These are phyloP conservation scores for Yarrowia sp. DNA, from an alignment of 805 yeast species.

Conservation along the genomic window DNA sequence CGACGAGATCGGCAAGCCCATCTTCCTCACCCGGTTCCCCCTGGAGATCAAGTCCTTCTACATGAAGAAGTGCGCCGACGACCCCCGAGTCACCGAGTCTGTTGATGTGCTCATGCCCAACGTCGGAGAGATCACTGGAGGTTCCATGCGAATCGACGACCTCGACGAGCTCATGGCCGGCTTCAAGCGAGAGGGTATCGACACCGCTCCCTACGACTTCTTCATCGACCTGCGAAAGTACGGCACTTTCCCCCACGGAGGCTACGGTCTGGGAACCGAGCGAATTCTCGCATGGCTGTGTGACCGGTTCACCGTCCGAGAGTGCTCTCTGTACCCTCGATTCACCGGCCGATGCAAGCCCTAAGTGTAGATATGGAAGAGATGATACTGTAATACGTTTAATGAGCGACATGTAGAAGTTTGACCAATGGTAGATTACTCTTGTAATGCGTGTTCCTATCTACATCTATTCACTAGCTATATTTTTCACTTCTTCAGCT, in stretches of 20 bases:
- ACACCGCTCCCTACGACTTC: slow-evolving; percentile 89
- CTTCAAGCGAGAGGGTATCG: slow-evolving; percentile 90
- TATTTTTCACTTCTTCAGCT: slow-evolving; percentile 45
- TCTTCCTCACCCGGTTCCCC: slow-evolving; percentile 92
- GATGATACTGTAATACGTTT: slow-evolving; percentile 1
- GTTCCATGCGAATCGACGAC: slow-evolving; percentile 94
- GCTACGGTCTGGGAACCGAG: slow-evolving; percentile 98
- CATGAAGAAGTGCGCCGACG: slow-evolving; percentile 92
- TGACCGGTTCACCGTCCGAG: slow-evolving; percentile 97
- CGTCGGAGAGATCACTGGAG: slow-evolving; percentile 99
- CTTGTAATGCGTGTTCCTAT: too few relatives aligned
- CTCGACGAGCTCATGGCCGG: slow-evolving; percentile 86
- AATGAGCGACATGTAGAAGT: too few relatives aligned
- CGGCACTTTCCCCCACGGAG: slow-evolving; percentile 99
- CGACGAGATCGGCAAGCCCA: slow-evolving; percentile 91
- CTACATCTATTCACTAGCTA: too few relatives aligned
- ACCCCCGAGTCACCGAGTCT: slow-evolving; percentile 94
- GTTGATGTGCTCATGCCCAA: slow-evolving; percentile 99
- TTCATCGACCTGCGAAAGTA: slow-evolving; percentile 93
- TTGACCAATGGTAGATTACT: too few relatives aligned
- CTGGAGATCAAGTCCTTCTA: slow-evolving; percentile 96
- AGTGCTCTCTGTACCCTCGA: slow-evolving; percentile 96
- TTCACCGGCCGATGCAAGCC: slow-evolving; percentile 98
- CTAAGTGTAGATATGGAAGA: slow-evolving; percentile 49
- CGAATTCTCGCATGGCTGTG: slow-evolving; percentile 98